Base-by-base conservation (phyloP, 2,329 filamentous ascomycete species). In the Hypomyces rosellus region DNA sequence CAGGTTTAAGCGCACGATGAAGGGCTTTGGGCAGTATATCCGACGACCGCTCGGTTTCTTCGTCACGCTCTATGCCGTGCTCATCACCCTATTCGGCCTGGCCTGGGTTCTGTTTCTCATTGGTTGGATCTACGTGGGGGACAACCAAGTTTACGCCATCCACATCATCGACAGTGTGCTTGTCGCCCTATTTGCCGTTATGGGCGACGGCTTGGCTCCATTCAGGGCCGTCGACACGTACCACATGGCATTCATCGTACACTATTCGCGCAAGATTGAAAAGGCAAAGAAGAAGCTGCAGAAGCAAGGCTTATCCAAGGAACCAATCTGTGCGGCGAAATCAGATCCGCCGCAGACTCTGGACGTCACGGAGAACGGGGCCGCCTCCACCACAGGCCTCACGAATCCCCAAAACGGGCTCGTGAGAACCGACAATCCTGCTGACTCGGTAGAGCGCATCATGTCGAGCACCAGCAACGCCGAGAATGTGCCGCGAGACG, bases 21-120 rank as follows among this genome's bases (percentile, higher is more conserved):
- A 82, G 63, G 89, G 88, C 0, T 95, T 95, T 61, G 81, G 82
- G 3, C 82, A 92, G 67, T 95, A 95, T 62, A 77, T 90, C 13
- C 77, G 76, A 37, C 81, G 82, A 59, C 88, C 89, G 1, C 75
- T 95, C 36, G 89, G 89, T 1, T 89, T 93, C 63, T 77, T 91
- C 49, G 86, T 95, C 52, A 93, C 88, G 0, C 69, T 95, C 4
- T 95, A 95, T 65, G 89, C 88, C 8, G 84, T 80, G 1, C 74
- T 92, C 16, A 91, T 95, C 59, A 93, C 89, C 0, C 74, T 91
- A 0, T 95, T 95, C 59, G 89, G 89, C 61, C 74, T 92, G 12
- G 87, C 87, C 0, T 95, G 89, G 89, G 89, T 95, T 1, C 77
- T 95, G n/a, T 93, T 92, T 69, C 73, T 95, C 49, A 95, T 95